Evolutionary conservation across 441 rosid genomes (phyloP).

Genomic region (Populus hybrid): DNA sequence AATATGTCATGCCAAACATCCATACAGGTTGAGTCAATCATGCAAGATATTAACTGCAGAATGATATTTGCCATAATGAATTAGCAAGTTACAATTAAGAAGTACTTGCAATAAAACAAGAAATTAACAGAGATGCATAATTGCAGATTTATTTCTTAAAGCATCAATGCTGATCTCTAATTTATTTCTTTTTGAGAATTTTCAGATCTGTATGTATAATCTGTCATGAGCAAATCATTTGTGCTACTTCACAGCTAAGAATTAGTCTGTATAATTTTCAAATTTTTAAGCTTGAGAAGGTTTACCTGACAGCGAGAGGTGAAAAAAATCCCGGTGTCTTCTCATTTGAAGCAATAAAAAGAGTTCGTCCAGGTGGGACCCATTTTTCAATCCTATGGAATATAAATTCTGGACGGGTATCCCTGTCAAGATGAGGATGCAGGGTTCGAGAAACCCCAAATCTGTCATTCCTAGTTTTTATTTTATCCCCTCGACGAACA

Average conservation of each 20-base stretch:
- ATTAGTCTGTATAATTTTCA: background rate
- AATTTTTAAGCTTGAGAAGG: slow-evolving; percentile 1
- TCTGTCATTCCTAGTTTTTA: slow-evolving; percentile 83
- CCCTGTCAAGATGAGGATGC: slow-evolving; percentile 91
- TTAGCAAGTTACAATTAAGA: background rate
- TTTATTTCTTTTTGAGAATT: background rate
- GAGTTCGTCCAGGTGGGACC: slow-evolving; percentile 80
- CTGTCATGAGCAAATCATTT: background rate
- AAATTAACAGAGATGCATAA: background rate
- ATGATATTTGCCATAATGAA: background rate
- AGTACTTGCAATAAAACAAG: background rate
- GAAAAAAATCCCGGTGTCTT: slow-evolving; percentile 78
- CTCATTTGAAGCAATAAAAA: slow-evolving; percentile 90
- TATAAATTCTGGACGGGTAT: slow-evolving; percentile 80
- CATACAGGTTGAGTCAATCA: background rate
- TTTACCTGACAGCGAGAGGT: slow-evolving; percentile 68
- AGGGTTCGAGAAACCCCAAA: slow-evolving; percentile 60
- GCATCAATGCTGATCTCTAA: background rate
- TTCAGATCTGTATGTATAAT: no score
- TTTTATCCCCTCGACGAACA: slow-evolving; percentile 88
- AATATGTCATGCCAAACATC: background rate
- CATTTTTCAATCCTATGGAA: slow-evolving; percentile 61
- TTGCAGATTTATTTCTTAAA: background rate
- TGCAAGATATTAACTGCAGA: background rate
- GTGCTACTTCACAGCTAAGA: background rate